Conservation (phyloP, 2,329 filamentous ascomycete species). For the Aspergillus unguis region DNA sequence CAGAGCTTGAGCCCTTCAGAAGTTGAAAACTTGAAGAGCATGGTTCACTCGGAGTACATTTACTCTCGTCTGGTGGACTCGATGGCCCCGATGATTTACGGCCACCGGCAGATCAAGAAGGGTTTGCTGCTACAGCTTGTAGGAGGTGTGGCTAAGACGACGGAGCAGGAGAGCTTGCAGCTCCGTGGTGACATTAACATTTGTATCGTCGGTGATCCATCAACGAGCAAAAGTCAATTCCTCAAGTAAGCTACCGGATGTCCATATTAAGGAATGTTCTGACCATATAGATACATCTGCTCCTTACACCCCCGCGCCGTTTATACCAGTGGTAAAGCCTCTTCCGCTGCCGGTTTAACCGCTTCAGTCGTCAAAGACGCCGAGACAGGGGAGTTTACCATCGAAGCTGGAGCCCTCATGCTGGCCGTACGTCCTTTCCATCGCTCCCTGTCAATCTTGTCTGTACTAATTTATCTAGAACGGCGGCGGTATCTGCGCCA, state of each 20-base stretch:
- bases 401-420: slow-evolving; percentile 97
- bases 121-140: slow-evolving; percentile 89
- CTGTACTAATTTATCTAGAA: slow-evolving; percentile 26
- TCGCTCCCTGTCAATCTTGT: not conserved
- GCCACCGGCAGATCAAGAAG: slow-evolving; percentile 97
- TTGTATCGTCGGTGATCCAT: slow-evolving; percentile 95
- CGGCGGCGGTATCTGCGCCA: slow-evolving; percentile 93
- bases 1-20: slow-evolving; percentile 80
- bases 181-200: slow-evolving; percentile 98
- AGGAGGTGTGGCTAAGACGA: slow-evolving; percentile 90
- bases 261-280: not conserved
- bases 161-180: slow-evolving; percentile 82
- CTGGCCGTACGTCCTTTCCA: slow-evolving; percentile 58
- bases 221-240: slow-evolving; percentile 96
- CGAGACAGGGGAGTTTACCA: slow-evolving; percentile 97
- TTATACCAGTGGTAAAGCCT: slow-evolving; percentile 96
- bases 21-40: slow-evolving; percentile 83
- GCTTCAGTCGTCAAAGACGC: slow-evolving; percentile 97
- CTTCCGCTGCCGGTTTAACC: slow-evolving; percentile 93
- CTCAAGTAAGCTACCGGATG: slow-evolving; percentile 58
- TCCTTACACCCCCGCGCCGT: slow-evolving; percentile 94
- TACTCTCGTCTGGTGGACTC: slow-evolving; percentile 91
- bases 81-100: slow-evolving; percentile 94
- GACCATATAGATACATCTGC: slow-evolving; percentile 72
- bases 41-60: slow-evolving; percentile 95